Conservation (phyloP, 495 filamentous ascomycete genomes). For the Tetracladium marchalianum region DNA sequence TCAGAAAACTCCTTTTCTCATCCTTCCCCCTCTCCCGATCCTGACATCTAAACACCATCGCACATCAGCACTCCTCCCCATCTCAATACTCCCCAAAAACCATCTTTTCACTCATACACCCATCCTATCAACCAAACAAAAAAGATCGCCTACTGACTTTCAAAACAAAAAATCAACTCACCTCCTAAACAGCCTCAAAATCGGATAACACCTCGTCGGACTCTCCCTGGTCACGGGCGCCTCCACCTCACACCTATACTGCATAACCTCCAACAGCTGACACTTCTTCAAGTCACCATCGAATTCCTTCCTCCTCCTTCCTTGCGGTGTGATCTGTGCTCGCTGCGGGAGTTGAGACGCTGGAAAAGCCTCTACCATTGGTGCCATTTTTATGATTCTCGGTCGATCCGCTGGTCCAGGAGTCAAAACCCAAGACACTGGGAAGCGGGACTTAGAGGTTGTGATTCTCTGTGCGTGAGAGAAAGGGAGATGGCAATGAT, state of each 20-base stretch:
- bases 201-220: constrained; percentile 57
- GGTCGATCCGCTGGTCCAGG: neutral
- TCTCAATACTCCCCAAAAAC: neutral
- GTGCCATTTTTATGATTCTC: constrained; percentile 40
- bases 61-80: neutral
- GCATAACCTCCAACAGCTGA: constrained; percentile 65
- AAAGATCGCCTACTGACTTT: neutral
- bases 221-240: constrained; percentile 40
- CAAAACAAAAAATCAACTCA: constrained; percentile 30
- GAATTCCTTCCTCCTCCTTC: constrained; percentile 39
- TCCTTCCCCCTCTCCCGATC: constrained; percentile 33
- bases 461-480: neutral
- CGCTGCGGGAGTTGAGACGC: constrained; percentile 37
- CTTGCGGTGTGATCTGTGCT: constrained; percentile 36
- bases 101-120: neutral
- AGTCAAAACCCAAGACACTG: neutral
- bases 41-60: constrained; percentile 47
- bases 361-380: constrained; percentile 46
- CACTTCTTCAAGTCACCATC: constrained; percentile 53
- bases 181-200: constrained; percentile 72
- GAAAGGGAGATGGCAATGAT: constrained; percentile 2
- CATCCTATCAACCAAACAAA: neutral
- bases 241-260: constrained; percentile 68
- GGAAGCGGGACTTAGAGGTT: neutral
- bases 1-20: constrained; percentile 40